These are phyloP conservation scores for Nephelium lappaceum DNA, from an alignment of 345 rosid genomes.

Conservation along the genomic window DNA sequence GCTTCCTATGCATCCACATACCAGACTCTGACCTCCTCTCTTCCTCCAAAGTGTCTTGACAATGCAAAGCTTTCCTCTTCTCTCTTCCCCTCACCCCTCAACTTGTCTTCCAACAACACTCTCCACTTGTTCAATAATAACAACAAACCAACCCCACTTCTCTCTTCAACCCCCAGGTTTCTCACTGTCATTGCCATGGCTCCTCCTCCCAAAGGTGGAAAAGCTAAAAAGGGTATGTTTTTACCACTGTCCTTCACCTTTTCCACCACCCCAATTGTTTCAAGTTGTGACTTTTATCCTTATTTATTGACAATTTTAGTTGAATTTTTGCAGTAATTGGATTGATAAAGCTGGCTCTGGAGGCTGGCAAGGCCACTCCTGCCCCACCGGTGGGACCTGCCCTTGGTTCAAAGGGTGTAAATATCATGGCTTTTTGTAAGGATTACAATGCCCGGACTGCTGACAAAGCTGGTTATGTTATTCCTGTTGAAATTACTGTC, in stretches of 20 bases:
- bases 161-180: constrained; percentile 54
- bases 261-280: not conserved
- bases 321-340: constrained; percentile 58
- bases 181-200: constrained; percentile 92
- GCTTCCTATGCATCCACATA: constrained; percentile 56
- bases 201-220: constrained; percentile 92
- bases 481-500: constrained; percentile 95
- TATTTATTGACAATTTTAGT: not conserved
- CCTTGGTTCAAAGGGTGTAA: constrained; percentile 84
- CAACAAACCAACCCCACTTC: constrained; percentile 43
- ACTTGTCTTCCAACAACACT: constrained; percentile 50
- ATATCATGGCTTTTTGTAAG: constrained; percentile 93
- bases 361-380: constrained; percentile 96
- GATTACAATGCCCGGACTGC: constrained; percentile 98
- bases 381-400: constrained; percentile 97
- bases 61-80: constrained; percentile 44
- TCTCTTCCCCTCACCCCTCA: constrained; percentile 36
- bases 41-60: constrained; percentile 17
- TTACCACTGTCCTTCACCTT: not conserved
- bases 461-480: constrained; percentile 90
- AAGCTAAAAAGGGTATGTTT: constrained; percentile 76
- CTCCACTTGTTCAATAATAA: constrained; percentile 46
- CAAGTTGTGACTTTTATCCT: not conserved
- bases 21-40: constrained; percentile 30
- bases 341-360: constrained; percentile 80